Percentiles rank a stretch among this genome's conserved stretches.
phyloP scores from a whole-genome alignment of 768 basidiomycete species.

The Boletus subcaerulescens region DNA sequence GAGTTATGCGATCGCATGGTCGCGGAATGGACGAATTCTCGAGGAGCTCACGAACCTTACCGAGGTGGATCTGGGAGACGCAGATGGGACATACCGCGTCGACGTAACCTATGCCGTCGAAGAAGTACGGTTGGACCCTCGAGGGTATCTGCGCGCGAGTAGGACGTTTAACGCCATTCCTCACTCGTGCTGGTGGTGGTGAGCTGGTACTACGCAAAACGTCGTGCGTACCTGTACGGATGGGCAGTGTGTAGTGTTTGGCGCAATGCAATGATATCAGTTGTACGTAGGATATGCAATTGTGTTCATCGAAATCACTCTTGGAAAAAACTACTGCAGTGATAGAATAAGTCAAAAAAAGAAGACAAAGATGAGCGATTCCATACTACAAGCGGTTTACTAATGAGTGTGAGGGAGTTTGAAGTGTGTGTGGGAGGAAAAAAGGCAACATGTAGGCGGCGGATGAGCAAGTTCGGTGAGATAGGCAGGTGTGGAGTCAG shows the following conservation, averaged over 20 bases:
- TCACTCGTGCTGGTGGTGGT: not conserved
- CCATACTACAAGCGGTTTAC: constrained; percentile 25
- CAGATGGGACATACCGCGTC: constrained; percentile 42
- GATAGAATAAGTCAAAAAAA: constrained; percentile 22
- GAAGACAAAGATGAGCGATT: constrained; percentile 13
- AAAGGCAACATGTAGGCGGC: constrained; percentile 4
- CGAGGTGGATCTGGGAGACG: constrained; percentile 37
- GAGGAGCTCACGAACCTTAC: constrained; percentile 51
- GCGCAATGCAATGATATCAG: constrained; percentile 6
- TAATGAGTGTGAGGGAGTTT: constrained; percentile 21
- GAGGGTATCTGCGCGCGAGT: constrained; percentile 29
- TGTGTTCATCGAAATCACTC: constrained; percentile 6
- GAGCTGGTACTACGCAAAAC: not conserved
- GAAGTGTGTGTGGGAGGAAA: constrained; percentile 4
- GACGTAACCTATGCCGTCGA: constrained; percentile 51
- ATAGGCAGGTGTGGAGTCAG: constrained; percentile 13
- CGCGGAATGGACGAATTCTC: constrained; percentile 44
- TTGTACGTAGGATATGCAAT: constrained; percentile 15
- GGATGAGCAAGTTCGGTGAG: constrained; percentile 17
- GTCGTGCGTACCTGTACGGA: not conserved
- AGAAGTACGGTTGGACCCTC: constrained; percentile 52
- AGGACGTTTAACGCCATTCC: constrained; percentile 14
- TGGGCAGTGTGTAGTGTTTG: not conserved
- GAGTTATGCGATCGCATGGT: constrained; percentile 58
- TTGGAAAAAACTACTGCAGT: constrained; percentile 18